Conservation (phyloP, 2,329 filamentous ascomycete genomes). For the Colletotrichum lupini region DNA sequence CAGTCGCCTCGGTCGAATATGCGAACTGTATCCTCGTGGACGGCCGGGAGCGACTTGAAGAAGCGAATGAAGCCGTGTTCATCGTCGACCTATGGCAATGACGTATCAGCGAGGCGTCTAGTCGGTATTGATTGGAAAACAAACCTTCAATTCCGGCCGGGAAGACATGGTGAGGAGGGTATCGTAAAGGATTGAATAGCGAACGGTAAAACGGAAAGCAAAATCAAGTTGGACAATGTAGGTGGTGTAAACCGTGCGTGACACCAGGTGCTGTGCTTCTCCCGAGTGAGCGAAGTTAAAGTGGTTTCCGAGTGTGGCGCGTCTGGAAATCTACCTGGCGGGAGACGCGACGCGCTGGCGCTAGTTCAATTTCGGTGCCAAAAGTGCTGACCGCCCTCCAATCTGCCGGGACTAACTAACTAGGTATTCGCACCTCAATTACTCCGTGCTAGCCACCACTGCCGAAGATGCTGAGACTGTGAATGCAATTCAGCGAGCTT, state of each 20-base stretch:
- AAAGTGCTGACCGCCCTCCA: not conserved
- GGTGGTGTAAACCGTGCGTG: conserved; percentile 3
- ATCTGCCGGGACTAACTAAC: not conserved
- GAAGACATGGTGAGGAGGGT: conserved; percentile 69
- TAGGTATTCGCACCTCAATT: not conserved
- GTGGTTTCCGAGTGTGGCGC: conserved; percentile 28
- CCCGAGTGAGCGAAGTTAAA: conserved; percentile 12
- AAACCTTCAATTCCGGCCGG: conserved; percentile 77
- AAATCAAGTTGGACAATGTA: not conserved
- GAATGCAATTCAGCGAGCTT: not conserved
- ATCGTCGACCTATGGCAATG: conserved; percentile 80
- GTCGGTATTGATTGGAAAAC: conserved; percentile 20
- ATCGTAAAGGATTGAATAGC: not conserved
- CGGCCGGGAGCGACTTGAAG: conserved; percentile 85
- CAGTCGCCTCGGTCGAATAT: conserved; percentile 96
- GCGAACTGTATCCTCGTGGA: conserved; percentile 80
- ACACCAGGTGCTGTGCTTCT: not conserved
- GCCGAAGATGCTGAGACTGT: too few relatives aligned
- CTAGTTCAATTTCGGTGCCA: not conserved
- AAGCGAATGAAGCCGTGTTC: conserved; percentile 97
- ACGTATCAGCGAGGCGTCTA: not conserved
- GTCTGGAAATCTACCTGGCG: conserved; percentile 23
- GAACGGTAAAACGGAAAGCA: conserved; percentile 3
- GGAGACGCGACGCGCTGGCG: conserved; percentile 33
- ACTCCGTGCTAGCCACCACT: too few relatives aligned